Evolutionary conservation across 805 yeast genomes (phyloP), one percentile per base, ranked within the genome.

Genomic region (Wickerhamiella galacta): DNA sequence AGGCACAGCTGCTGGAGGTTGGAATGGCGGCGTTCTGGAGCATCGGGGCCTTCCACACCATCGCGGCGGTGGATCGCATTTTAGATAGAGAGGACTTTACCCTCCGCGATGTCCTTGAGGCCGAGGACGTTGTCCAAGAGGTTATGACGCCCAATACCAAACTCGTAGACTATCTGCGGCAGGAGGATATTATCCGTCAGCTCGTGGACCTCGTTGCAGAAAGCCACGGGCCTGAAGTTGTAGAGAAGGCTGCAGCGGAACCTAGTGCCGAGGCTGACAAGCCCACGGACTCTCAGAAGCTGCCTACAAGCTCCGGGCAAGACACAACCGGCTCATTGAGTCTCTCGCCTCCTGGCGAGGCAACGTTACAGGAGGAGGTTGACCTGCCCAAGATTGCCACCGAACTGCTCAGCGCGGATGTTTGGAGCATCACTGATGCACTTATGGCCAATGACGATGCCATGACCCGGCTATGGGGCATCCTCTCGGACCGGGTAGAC

Each of bases 391-490:
- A 72, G 36, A 64, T 76, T 44, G 83, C 94, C 4, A 81, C 94
- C 2, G 96, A 90, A 51, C 75, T 90, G 27, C 61, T 90, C 30
- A 71, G 87, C 25, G 81, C 90, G 3, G 96, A 87, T 49, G 85
- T 83, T 6, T 87, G 95, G 95, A 77, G 92, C 2, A 62, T 90
- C 24, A 78, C 94, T 2, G 93, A 85, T 44, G 74, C 93, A 1
- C 75, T 90, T 35, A 74, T 87, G 75, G 85, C 79, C 43, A 70
- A 73, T 38, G 60, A 68, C 3, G 66, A 62, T 15, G 61, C 80
- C 24, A 56, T 90, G 46, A 68, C 69, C 34, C 70, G 66, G 46
- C 56, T 90, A 30, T 90, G 98, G 98, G 56, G 70, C 15, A 61
- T 85, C 15, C 61, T 90, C 38, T 92, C 80, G 45, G 64, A 66